Evolutionary conservation across 139 green algal species (phyloP), one percentile per base, ranked within the genome.

Genomic region (Coelastrella sp.): DNA sequence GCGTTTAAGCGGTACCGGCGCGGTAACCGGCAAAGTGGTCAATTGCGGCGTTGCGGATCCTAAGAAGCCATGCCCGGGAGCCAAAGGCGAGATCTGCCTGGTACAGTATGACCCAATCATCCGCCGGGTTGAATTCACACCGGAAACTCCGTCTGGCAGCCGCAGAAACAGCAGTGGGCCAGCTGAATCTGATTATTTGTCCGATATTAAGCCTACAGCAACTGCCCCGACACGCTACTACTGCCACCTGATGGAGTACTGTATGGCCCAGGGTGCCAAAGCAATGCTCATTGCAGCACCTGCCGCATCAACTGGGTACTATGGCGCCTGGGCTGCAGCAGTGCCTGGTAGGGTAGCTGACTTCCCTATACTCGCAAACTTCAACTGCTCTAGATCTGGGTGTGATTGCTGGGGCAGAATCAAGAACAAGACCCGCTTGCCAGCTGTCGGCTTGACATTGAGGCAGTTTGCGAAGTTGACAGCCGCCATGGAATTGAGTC

Each of bases 171-270:
- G 8, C 40, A 48, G 69, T n/a, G n/a, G n/a, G n/a, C n/a, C n/a
- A n/a, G n/a, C n/a, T n/a, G n/a, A n/a, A n/a, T n/a, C n/a, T n/a
- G n/a, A n/a, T n/a, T n/a, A n/a, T n/a, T n/a, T n/a, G n/a, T n/a
- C n/a, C n/a, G n/a, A n/a, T n/a, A n/a, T n/a, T n/a, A n/a, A n/a
- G n/a, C n/a, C n/a, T n/a, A n/a, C n/a, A n/a, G n/a, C n/a, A n/a
- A n/a, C n/a, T n/a, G n/a, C n/a, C n/a, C 38, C 40, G 19, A 25
- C 50, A 13, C 45, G 40, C 3, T 76, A 50, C 41, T n/a, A 37
- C 40, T 85, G 79, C 62, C 38, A 76, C 25, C 19, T 77, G 13
- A 53, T 85, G 15, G 43, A 85, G 13, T 85, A 62, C 30, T 77
- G 63, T 17, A 67, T 73, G 19, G 15, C 45, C 5, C 62, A 76